These are phyloP conservation scores for Penicillium sp. DNA, from an alignment of 2,329 filamentous ascomycete species.

Conservation along the genomic window DNA sequence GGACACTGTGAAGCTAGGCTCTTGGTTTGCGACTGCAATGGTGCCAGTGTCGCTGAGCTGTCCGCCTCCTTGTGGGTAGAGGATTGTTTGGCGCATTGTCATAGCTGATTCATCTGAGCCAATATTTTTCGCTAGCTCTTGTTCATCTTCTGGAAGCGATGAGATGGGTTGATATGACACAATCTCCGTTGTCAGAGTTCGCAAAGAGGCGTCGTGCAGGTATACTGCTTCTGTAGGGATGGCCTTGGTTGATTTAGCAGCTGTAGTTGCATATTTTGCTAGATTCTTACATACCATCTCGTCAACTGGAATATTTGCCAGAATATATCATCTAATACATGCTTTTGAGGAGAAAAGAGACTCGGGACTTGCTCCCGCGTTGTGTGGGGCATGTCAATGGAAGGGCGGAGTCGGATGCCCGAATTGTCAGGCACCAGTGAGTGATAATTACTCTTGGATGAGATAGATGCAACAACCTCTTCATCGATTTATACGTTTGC, in stretches of 20 bases:
- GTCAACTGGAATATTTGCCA: background rate
- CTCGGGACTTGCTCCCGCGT: background rate
- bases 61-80: constrained; percentile 31
- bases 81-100: constrained; percentile 26
- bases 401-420: background rate
- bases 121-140: constrained; percentile 21
- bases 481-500: too few species aligned
- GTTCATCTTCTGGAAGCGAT: constrained; percentile 22
- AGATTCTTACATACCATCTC: constrained; percentile 5
- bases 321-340: background rate
- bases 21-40: constrained; percentile 12
- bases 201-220: constrained; percentile 25
- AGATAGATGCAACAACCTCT: too few species aligned
- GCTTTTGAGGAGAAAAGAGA: background rate
- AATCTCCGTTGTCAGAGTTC: constrained; percentile 21
- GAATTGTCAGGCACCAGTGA: background rate
- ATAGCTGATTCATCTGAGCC: constrained; percentile 19
- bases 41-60: constrained; percentile 30
- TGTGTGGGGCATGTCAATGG: constrained; percentile 6
- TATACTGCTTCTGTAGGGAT: constrained; percentile 26
- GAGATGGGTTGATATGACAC: constrained; percentile 21
- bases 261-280: background rate
- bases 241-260: background rate
- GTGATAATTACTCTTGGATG: too few species aligned
- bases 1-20: constrained; percentile 22